Evolutionary conservation across 164 flowering plant genomes (phyloP).

Genomic region (Macadamia tetraphylla): DNA sequence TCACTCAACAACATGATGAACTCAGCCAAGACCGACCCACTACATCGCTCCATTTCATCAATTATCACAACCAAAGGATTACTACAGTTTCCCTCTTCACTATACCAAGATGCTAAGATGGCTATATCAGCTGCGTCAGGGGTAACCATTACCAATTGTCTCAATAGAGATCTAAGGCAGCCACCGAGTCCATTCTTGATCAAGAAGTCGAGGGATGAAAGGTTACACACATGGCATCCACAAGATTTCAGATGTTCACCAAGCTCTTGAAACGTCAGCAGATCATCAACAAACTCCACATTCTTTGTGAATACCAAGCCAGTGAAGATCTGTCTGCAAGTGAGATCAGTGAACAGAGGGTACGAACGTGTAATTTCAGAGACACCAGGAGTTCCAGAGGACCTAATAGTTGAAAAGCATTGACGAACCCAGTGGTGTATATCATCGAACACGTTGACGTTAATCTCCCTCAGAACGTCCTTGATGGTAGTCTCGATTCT

Average conservation of each 20-base stretch:
- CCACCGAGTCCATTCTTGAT: conserved; percentile 70
- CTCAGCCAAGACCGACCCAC: conserved; percentile 63
- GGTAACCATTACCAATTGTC: conserved; percentile 48
- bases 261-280: conserved; percentile 76
- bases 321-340: conserved; percentile 45
- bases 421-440: conserved; percentile 58
- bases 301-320: conserved; percentile 71
- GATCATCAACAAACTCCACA: conserved; percentile 91
- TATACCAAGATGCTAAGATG: conserved; percentile 77
- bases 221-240: conserved; percentile 76
- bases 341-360: conserved; percentile 40
- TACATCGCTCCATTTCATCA: conserved; percentile 78
- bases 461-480: conserved; percentile 56
- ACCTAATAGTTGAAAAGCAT: conserved; percentile 48
- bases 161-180: conserved; percentile 62
- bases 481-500: conserved; percentile 52
- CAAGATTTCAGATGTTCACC: conserved; percentile 53
- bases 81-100: conserved; percentile 40
- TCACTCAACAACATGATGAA: conserved; percentile 79
- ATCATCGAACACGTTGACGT: conserved; percentile 39
- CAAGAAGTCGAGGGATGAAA: conserved; percentile 67
- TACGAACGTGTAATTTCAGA: conserved; percentile 33
- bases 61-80: conserved; percentile 68
- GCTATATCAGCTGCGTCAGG: conserved; percentile 67
- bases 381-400: conserved; percentile 22